Evolutionary conservation across 768 basidiomycete species (phyloP).

Genomic region (Xerocomellus dryophilus): DNA sequence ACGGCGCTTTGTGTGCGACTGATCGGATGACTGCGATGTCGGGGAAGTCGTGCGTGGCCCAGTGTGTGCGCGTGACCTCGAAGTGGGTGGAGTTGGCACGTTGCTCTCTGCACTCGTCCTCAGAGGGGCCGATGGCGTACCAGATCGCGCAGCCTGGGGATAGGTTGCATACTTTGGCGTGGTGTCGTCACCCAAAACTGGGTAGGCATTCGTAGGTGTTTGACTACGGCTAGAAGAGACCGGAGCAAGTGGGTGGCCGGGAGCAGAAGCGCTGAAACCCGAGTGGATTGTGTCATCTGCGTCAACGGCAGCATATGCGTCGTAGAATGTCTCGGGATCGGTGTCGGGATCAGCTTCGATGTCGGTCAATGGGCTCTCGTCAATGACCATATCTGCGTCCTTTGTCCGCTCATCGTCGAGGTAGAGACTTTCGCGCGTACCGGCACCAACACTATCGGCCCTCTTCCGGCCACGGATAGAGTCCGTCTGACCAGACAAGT

Average conservation of each 20-base stretch:
- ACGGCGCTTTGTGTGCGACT: constrained; percentile 42
- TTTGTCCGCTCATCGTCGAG: constrained; percentile 57
- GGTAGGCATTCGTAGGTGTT: constrained; percentile 40
- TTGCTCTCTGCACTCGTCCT: constrained; percentile 42
- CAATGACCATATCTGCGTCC: constrained; percentile 56
- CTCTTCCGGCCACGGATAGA: constrained; percentile 45
- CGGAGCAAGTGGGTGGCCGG: constrained; percentile 17
- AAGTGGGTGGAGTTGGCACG: constrained; percentile 34
- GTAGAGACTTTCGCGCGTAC: constrained; percentile 60
- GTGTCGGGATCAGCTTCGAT: constrained; percentile 53
- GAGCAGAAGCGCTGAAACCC: constrained; percentile 18
- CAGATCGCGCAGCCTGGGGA: constrained; percentile 41
- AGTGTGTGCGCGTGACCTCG: constrained; percentile 23
- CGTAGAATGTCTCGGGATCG: constrained; percentile 43
- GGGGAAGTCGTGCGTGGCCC: constrained; percentile 30
- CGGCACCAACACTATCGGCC: constrained; percentile 62
- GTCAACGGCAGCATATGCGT: constrained; percentile 26
- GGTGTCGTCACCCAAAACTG: constrained; percentile 35
- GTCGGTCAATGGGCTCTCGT: constrained; percentile 75
- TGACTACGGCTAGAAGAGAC: constrained; percentile 37
- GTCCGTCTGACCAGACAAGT: constrained; percentile 23
- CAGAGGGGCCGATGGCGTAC: constrained; percentile 40
- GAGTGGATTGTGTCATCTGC: constrained; percentile 19
- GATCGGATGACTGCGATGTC: constrained; percentile 25
- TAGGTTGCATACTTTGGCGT: constrained; percentile 42